A percentile compares a stretch with the other conserved stretches of the same genome.
Evolutionary conservation across 2,329 filamentous ascomycete species (phyloP).

Genomic region (Cytospora chrysosperma): DNA sequence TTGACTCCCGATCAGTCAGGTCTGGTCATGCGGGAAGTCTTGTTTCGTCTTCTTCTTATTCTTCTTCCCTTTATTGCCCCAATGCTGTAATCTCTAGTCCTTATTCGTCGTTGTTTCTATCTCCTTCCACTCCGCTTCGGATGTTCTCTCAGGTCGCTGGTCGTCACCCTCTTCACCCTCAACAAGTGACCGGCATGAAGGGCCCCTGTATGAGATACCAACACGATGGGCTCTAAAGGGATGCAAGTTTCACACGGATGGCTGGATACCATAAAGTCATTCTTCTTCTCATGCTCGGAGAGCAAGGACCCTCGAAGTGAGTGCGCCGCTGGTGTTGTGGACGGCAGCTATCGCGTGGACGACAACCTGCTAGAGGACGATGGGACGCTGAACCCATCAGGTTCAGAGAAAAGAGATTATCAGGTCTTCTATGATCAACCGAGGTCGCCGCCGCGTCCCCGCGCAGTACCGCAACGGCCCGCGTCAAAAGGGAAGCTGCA

Average conservation of each 20-base stretch:
- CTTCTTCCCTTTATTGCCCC: conserved; percentile 13
- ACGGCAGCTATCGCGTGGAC: conserved; percentile 5
- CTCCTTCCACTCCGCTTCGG: conserved; percentile 11
- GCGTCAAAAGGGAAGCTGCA: conserved; percentile 19
- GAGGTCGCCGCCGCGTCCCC: conserved; percentile 36
- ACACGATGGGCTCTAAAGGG: conserved; percentile 32
- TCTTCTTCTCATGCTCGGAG: conserved; percentile 42
- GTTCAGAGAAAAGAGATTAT: conserved; percentile 23
- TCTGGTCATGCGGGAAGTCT: conserved; percentile 18
- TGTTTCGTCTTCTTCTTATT: no score
- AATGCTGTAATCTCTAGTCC: conserved; percentile 18
- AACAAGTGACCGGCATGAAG: conserved; percentile 26
- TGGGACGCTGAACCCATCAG: conserved; percentile 16
- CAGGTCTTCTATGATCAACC: conserved; percentile 37
- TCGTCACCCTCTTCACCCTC: conserved; percentile 27
- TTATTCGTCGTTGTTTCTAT: not conserved
- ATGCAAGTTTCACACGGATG: conserved; percentile 44
- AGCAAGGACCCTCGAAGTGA: conserved; percentile 14
- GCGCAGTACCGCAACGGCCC: conserved; percentile 29
- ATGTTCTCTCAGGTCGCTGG: conserved; percentile 28
- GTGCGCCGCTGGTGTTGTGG: conserved; percentile 5
- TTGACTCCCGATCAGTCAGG: conserved; percentile 15
- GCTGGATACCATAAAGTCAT: conserved; percentile 43
- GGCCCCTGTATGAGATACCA: conserved; percentile 19
- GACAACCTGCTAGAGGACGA: not conserved